Evolutionary conservation across 345 rosid genomes (phyloP), one percentile per base, ranked within the genome.

Genomic region (Euclidium syriacum): DNA sequence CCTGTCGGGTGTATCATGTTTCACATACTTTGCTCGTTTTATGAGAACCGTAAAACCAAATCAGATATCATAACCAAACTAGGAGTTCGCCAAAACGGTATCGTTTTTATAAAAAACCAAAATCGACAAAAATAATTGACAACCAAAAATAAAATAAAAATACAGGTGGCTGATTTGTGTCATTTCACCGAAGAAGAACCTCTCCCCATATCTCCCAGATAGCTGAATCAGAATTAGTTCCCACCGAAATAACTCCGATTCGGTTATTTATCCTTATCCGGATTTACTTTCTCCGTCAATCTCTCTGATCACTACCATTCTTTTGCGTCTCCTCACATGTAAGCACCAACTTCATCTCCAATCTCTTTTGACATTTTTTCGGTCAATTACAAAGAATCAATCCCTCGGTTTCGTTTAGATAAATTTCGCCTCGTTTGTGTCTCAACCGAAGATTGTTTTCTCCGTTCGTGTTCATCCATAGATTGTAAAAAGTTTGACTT

Each of bases 311-410:
- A 64, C 11, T 20, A 40, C 6, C 70, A 53, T 30, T 24, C 5
- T 5, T 24, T 10, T 40, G 6, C 3, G 11, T 27, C 52, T 18
- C 17, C 17, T 18, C 49, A n/a, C n/a, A 1, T 29, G 33, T 29
- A 29, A 29, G 33, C 33, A 55, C 39, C 49, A 46, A 36, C 56
- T 66, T 47, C 54, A 66, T 8, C 29, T 66, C 64, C 36, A 25
- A 46, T 46, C 71, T 19, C 34, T 30, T 46, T 27, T 43, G 19
- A 42, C 30, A 18, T 17, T 12, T 16, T 20, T 39, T 34, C 7
- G 32, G 51, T 64, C 68, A 64, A 27, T 2, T 10, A 39, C 51
- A 1, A 50, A 49, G 9, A 51, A 18, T 14, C 26, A 2, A 12
- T 29, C n/a, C n/a, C n/a, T 27, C 32, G 10, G 54, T 34, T 33